These are phyloP conservation scores for Aspergillus ostianus DNA, from an alignment of 495 filamentous ascomycete species.

Conservation along the genomic window DNA sequence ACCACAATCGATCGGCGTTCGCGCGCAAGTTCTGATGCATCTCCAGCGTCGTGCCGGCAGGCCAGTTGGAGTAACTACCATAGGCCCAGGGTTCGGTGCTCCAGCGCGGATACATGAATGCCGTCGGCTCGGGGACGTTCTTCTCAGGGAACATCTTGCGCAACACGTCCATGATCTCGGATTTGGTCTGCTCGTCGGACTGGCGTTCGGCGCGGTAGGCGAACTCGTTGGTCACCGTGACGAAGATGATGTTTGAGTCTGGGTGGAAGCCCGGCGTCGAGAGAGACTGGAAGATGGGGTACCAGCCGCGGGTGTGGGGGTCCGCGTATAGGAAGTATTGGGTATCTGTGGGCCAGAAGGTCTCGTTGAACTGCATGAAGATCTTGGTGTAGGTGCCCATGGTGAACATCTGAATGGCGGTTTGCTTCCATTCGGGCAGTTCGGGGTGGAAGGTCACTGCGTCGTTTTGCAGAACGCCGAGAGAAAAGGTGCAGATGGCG, in stretches of 20 bases:
- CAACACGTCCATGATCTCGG: slow-evolving; percentile 60
- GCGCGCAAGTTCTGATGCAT: slow-evolving; percentile 72
- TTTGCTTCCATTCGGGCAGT: slow-evolving; percentile 66
- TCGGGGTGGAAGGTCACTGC: slow-evolving; percentile 58
- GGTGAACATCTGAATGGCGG: slow-evolving; percentile 62
- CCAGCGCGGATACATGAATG: slow-evolving; percentile 72
- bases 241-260: slow-evolving; percentile 66
- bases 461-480: slow-evolving; percentile 69
- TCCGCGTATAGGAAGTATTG: slow-evolving; percentile 73
- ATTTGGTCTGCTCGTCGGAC: slow-evolving; percentile 57
- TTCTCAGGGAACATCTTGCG: slow-evolving; percentile 62
- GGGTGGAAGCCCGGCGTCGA: slow-evolving; percentile 57
- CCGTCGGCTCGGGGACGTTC: slow-evolving; percentile 63
- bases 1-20: slow-evolving; percentile 64
- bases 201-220: slow-evolving; percentile 66
- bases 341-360: slow-evolving; percentile 67
- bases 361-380: slow-evolving; percentile 69
- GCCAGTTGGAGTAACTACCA: slow-evolving; percentile 76
- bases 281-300: slow-evolving; percentile 70
- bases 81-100: slow-evolving; percentile 62
- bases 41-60: slow-evolving; percentile 60
- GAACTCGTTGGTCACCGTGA: slow-evolving; percentile 60
- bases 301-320: slow-evolving; percentile 61
- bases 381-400: slow-evolving; percentile 82
- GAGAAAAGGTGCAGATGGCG: slow-evolving; percentile 57